Evolutionary conservation across 768 basidiomycete genomes (phyloP), one percentile per base, ranked within the genome.

Genomic region (Rubroboletus pulcherrimus): DNA sequence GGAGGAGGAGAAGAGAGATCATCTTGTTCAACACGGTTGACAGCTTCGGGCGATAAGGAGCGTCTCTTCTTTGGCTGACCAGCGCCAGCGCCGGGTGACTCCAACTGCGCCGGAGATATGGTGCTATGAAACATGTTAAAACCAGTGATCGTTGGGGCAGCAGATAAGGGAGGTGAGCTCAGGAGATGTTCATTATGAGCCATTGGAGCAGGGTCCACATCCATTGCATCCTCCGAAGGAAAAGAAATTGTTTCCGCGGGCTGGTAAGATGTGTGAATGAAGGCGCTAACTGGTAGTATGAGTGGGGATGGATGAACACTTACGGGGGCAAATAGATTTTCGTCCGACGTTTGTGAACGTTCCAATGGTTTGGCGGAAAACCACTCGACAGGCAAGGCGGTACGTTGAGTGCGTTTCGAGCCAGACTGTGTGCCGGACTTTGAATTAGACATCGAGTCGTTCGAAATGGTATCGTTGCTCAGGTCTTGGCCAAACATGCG

Each of bases 401-500:
- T 70, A n/a, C 86, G 82, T 59, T 87, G 85, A 24, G 73, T 81
- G 47, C 76, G 77, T 69, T 86, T 88, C 19, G 70, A 67, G 54
- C 69, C 71, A 38, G 78, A 76, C 46, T 72, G 77, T 10, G 74
- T 75, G 29, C 54, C 66, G 2, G 60, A 53, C 11, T 47, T 58
- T 37, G 64, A 53, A 49, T 50, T 24, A 38, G 77, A 73, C 26
- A 68, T 72, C 15, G 61, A 59, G 11, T 63, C 58, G 57, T 75
- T 76, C 33, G 69, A 62, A 11, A 70, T 59, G 31, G 71, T 59
- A 55, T 67, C 71, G 66, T 91, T 92, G 72, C 86, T 87, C 63
- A 89, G 71, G 62, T 91, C 87, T 54, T 77, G 80, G 5, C 90
- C 91, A 63, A 92, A 91, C 51, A 87, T 71, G 48, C 90, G 78